Base-by-base conservation (phyloP, 441 rosid genomes). In the Heliophila coronopifolia region DNA sequence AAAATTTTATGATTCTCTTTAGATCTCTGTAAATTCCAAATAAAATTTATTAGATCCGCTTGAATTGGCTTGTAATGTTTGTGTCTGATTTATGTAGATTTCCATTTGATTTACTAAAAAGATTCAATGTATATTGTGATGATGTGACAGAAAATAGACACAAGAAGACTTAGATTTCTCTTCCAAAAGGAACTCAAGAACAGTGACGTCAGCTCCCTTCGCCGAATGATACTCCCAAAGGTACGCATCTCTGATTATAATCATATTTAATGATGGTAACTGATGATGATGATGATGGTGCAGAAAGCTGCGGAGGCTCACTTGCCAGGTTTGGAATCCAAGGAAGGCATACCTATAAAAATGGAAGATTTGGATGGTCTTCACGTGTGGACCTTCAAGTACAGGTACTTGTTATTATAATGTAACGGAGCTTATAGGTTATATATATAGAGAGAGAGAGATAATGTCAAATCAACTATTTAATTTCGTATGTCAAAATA, bases 211-310 rank as follows among this genome's bases (percentile, higher is more conserved):
- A 79, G 90, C 77, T 75, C 95, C 41, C 76, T 92, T 19, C 73
- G 90, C 59, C 80, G 97, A 65, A 88, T 85, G 88, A 58, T 88
- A 42, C 97, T 92, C 48, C 99, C 99, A 5, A 92, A 92, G 98
- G 98, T 91, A 63, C 28, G 19, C 34, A 35, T 51, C 39, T 35
- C 6, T 39, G 20, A 34, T 19, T 9, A 34, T 27, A 4, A 31
- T 28, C 2, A 8, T 34, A 11, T 2, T 45, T 35, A 14, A 27
- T 43, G 46, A 30, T 44, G 58, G 22, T 45, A 22, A 17, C n/a
- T 56, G 36, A 13, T 15, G 47, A 46, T 28, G 26, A 20, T 20
- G 23, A 10, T 58, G 44, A 24, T 55, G 41, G 9, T 54, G 41
- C 72, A 92, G 99, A 88, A 82, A 77, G 84, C 97, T 10, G 97